These are phyloP conservation scores for Dictyostelium brefeldianum DNA, from an alignment of 78 protist genomes.

Conservation along the genomic window DNA sequence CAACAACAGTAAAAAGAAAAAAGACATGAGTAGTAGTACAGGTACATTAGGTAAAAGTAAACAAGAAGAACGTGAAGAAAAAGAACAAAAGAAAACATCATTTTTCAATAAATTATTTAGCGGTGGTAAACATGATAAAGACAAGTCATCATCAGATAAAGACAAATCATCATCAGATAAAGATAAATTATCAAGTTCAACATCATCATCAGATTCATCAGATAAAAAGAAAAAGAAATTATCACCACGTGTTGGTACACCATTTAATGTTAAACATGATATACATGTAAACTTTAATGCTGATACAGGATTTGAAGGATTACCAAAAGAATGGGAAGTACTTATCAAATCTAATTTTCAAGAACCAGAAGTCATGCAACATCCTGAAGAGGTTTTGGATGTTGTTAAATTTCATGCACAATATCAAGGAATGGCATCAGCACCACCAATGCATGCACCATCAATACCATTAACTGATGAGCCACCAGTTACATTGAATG, in stretches of 20 bases:
- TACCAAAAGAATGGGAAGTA: slow-evolving; percentile 84
- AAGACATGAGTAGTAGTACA: not conserved
- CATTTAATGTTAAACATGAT: slow-evolving; percentile 82
- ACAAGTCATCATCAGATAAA: not conserved
- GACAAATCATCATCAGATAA: not conserved
- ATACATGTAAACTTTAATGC: slow-evolving; percentile 84
- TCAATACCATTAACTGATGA: slow-evolving; percentile 51
- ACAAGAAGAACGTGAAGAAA: not conserved
- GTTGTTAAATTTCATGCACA: slow-evolving; percentile 83
- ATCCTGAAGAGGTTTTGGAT: slow-evolving; percentile 79
- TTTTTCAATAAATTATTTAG: slow-evolving; percentile 59
- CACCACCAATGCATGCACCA: slow-evolving; percentile 41
- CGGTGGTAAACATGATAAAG: not conserved
- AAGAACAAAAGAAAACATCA: slow-evolving; percentile 44
- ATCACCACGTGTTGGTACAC: slow-evolving; percentile 81
- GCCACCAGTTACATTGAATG: slow-evolving; percentile 69
- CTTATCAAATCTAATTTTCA: slow-evolving; percentile 83
- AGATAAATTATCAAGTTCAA: not conserved
- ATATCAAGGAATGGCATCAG: slow-evolving; percentile 18
- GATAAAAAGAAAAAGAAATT: slow-evolving; percentile 52
- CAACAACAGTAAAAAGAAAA: not conserved
- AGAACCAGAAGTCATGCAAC: slow-evolving; percentile 83
- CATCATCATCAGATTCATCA: not conserved
- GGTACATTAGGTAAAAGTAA: not conserved
- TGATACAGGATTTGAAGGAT: slow-evolving; percentile 80